Evolutionary conservation across 225 moss, liverwort and hornwort species (phyloP).

Genomic region (Polytrichum formosum): DNA sequence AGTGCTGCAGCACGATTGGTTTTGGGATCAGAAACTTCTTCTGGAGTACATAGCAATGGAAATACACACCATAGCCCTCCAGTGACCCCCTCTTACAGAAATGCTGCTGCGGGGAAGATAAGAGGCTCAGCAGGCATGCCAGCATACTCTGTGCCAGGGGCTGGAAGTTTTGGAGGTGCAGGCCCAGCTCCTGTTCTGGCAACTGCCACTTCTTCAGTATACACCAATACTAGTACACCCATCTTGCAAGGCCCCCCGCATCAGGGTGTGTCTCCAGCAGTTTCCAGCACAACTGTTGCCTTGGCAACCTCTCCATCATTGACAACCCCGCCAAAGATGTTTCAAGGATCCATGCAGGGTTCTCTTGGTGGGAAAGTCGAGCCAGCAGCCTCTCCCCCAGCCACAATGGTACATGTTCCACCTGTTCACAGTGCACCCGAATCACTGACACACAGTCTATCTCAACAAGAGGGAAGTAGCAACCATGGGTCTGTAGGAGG

Average conservation of each 20-base stretch:
- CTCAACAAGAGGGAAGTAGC: conserved; percentile 41
- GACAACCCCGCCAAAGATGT: conserved; percentile 66
- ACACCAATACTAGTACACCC: conserved; percentile 21
- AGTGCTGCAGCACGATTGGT: conserved; percentile 80
- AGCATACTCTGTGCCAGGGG: conserved; percentile 36
- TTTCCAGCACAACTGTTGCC: conserved; percentile 30
- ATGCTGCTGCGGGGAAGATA: conserved; percentile 94
- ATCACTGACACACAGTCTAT: conserved; percentile 19
- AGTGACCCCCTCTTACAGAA: conserved; percentile 92
- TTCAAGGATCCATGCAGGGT: conserved; percentile 33
- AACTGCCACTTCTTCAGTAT: conserved; percentile 32
- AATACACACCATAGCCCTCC: conserved; percentile 62
- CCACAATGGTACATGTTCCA: conserved; percentile 21
- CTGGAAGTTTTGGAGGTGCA: conserved; percentile 34
- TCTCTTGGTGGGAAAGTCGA: conserved; percentile 45
- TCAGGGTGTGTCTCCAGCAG: conserved; percentile 19
- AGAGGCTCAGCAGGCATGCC: conserved; percentile 51
- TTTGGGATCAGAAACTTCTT: conserved; percentile 53
- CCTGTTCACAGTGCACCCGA: conserved; percentile 31
- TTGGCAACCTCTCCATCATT: conserved; percentile 69
- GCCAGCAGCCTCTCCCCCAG: conserved; percentile 24
- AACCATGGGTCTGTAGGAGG: conserved; percentile 45
- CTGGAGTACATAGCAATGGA: conserved; percentile 56
- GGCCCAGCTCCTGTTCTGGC: conserved; percentile 35
- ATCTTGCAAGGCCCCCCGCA: conserved; percentile 32